A percentile compares a stretch with the other conserved stretches of the same genome.
phyloP scores from a whole-genome alignment of 768 basidiomycete species.

The Suillus weaverae region DNA sequence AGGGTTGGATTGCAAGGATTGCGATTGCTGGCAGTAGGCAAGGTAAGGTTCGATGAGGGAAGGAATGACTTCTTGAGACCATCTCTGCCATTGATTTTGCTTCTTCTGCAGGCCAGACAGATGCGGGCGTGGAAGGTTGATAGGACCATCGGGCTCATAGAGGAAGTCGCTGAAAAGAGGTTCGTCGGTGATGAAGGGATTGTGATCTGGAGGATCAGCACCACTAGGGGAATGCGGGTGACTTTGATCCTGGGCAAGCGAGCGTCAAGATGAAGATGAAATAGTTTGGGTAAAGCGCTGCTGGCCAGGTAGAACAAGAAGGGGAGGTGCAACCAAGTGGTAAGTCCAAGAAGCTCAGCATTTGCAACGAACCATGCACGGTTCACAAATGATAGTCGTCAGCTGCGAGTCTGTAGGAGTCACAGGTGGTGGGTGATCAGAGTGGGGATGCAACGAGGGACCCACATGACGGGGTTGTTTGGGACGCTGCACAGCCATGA shows the following conservation, averaged over 20 bases:
- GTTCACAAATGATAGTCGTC: neutral
- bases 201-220: neutral
- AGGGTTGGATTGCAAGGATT: neutral
- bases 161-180: neutral
- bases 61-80: slow-evolving; percentile 9
- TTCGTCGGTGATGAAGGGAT: neutral
- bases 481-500: neutral
- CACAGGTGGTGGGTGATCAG: neutral
- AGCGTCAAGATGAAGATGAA: neutral
- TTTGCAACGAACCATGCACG: neutral
- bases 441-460: neutral
- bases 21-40: neutral
- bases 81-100: slow-evolving; percentile 9
- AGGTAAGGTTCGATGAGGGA: slow-evolving; percentile 11
- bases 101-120: slow-evolving; percentile 4
- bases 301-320: slow-evolving; percentile 2
- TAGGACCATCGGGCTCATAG: neutral
- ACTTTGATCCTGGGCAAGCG: neutral
- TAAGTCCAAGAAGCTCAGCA: neutral
- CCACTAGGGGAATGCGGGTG: neutral
- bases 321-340: neutral
- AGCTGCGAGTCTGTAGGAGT: neutral
- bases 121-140: neutral
- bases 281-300: slow-evolving; percentile 4
- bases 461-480: neutral